Evolutionary conservation across 108 stramenopile species (phyloP), one percentile per base, ranked within the genome.

Genomic region (Seminavis robusta): DNA sequence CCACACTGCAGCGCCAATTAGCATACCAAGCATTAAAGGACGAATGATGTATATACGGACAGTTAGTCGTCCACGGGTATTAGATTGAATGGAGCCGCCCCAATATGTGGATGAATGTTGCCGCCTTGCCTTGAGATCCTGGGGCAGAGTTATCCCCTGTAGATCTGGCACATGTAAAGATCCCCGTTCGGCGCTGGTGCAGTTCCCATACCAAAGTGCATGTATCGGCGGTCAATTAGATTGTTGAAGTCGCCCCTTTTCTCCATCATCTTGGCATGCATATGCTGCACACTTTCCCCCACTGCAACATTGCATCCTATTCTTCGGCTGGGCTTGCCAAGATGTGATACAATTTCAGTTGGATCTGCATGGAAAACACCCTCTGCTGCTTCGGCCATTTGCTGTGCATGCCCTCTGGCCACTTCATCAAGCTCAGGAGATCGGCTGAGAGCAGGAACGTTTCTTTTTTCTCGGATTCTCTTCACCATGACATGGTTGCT

Each of bases 401-500:
- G 10, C 20, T 61, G 17, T 2, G 74, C 74, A 36, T 64, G 59
- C 4, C 44, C 26, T 34, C 68, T 34, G 0, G 74, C 74, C 28
- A 71, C 21, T 28, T 66, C 67, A 49, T 76, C 74, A 25, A 76
- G 26, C 23, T 64, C 42, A 3, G 31, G 53, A 20, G 47, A 37
- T 20, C 74, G 55, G 19, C 25, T 47, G 30, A 76, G 26, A 8
- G 74, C 58, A 11, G 59, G 47, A 7, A 70, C 27, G 23, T 34
- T 40, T 6, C 69, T 38, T 41, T 43, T 65, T 17, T 45, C 42
- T 16, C 74, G 56, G 56, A 59, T 69, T 25, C 43, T 52, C 23
- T 76, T 76, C 9, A 70, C 61, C 56, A 76, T 44, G 31, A 76
- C 34, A 41, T 76, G 74, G 47, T 76, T 76, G 49, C 51, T 55